A percentile compares a stretch with the other conserved stretches of the same genome.
These are phyloP conservation scores for Zelonia costaricensis DNA, from an alignment of 208 protist genomes.

Conservation along the genomic window DNA sequence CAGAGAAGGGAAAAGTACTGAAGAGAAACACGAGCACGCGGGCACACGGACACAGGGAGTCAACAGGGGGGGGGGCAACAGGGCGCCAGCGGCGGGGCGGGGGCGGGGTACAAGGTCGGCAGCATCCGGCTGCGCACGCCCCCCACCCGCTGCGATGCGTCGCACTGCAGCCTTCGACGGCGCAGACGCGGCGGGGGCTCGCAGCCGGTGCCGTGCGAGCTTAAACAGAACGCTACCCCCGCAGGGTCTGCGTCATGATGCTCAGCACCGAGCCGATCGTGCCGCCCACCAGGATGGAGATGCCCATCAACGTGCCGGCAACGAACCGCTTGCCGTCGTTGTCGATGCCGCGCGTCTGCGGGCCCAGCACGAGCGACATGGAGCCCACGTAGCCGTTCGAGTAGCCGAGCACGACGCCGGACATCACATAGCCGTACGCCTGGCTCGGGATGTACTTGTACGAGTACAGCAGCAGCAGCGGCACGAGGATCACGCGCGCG, in stretches of 20 bases:
- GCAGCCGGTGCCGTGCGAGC: too few relatives aligned
- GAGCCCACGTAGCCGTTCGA: constrained; percentile 59
- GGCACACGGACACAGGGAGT: too few relatives aligned
- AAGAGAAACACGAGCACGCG: too few relatives aligned
- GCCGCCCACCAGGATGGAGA: constrained; percentile 49
- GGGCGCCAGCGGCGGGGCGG: too few relatives aligned
- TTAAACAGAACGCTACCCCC: too few relatives aligned
- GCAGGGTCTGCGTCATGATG: constrained; percentile 49
- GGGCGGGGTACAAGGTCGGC: too few relatives aligned
- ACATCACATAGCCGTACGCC: constrained; percentile 52
- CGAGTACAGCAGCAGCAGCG: constrained; percentile 54
- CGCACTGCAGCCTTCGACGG: too few relatives aligned
- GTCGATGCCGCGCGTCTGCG: constrained; percentile 26
- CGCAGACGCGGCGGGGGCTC: too few relatives aligned
- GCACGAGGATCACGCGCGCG: constrained; percentile 49
- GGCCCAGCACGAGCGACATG: constrained; percentile 55
- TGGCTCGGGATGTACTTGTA: constrained; percentile 56
- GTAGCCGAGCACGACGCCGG: constrained; percentile 51
- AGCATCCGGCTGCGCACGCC: too few relatives aligned
- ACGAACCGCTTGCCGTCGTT: constrained; percentile 52
- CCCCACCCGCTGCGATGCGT: too few relatives aligned
- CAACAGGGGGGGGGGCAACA: too few relatives aligned
- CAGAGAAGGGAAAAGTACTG: too few relatives aligned
- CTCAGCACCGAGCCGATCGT: constrained; percentile 37
- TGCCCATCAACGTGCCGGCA: constrained; percentile 56